Conservation (phyloP, 805 yeast species). For the Saccharomyces jurei region DNA sequence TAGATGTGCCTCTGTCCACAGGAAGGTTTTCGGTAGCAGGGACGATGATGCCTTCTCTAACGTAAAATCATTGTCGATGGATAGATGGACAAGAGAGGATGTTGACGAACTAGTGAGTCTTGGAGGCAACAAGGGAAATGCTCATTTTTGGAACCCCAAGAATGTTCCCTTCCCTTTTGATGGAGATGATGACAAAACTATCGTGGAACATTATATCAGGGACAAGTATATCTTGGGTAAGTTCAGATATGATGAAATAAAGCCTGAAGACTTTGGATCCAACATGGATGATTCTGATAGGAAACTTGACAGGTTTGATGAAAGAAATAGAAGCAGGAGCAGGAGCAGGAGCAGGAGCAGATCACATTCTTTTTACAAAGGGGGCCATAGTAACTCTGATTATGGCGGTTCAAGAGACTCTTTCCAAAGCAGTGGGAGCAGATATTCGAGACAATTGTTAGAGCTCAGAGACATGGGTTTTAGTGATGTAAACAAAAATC, state of each 20-base stretch:
- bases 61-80: slow-evolving; percentile 68
- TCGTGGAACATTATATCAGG: slow-evolving; percentile 50
- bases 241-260: slow-evolving; percentile 33
- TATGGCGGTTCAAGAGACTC: not conserved
- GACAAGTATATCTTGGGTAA: slow-evolving; percentile 63
- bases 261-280: slow-evolving; percentile 25
- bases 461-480: slow-evolving; percentile 49
- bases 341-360: not conserved
- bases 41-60: slow-evolving; percentile 41
- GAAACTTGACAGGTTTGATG: slow-evolving; percentile 2
- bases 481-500: slow-evolving; percentile 44
- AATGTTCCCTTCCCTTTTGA: slow-evolving; percentile 65
- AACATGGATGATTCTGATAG: slow-evolving; percentile 4
- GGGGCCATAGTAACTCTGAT: not conserved
- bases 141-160: slow-evolving; percentile 58
- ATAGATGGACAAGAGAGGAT: slow-evolving; percentile 56
- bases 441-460: slow-evolving; percentile 43
- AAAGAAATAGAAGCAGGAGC: slow-evolving; percentile 1
- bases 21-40: slow-evolving; percentile 45
- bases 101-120: slow-evolving; percentile 33
- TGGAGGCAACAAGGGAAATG: slow-evolving; percentile 59
- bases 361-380: slow-evolving; percentile 1
- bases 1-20: slow-evolving; percentile 73
- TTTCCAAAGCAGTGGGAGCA: slow-evolving; percentile 18
- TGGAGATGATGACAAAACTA: slow-evolving; percentile 56